Percentiles rank a stretch among this genome's conserved stretches.
Conservation (phyloP, 2,329 filamentous ascomycete genomes). For the Pseudocercospora ulei region DNA sequence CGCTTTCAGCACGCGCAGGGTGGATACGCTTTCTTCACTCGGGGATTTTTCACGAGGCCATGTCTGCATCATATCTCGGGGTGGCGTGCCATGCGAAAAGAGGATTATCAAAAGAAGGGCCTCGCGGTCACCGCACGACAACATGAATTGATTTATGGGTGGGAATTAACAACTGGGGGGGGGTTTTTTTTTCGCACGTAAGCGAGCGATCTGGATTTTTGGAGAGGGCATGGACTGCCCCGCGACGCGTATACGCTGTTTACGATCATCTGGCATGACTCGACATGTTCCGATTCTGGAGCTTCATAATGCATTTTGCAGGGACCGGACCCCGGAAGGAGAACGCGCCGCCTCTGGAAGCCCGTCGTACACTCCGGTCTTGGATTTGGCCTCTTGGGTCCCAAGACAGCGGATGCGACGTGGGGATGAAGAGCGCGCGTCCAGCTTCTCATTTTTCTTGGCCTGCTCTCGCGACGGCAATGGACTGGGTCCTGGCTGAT, state of each 20-base stretch:
- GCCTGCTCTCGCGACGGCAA: slow-evolving; percentile 13
- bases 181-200: slow-evolving; percentile 11
- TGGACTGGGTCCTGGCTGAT: slow-evolving; percentile 17
- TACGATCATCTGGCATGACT: slow-evolving; percentile 21
- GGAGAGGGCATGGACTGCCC: slow-evolving; percentile 4
- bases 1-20: slow-evolving; percentile 9
- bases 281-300: slow-evolving; percentile 13
- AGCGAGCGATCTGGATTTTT: slow-evolving; percentile 12
- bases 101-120: slow-evolving; percentile 12
- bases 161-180: slow-evolving; percentile 10
- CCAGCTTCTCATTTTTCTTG: background rate
- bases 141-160: slow-evolving; percentile 7
- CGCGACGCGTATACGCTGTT: slow-evolving; percentile 17
- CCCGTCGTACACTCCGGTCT: slow-evolving; percentile 24
- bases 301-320: slow-evolving; percentile 13
- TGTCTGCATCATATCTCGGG: slow-evolving; percentile 11
- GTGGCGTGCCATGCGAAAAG: slow-evolving; percentile 17
- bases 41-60: slow-evolving; percentile 15
- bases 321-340: background rate
- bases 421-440: slow-evolving; percentile 19
- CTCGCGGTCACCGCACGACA: slow-evolving; percentile 13
- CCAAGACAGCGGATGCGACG: slow-evolving; percentile 23
- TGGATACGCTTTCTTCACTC: too few species aligned
- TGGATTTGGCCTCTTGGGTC: slow-evolving; percentile 5
- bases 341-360: slow-evolving; percentile 18